Base-by-base conservation (phyloP, 2,329 filamentous ascomycete species). In the Neopestalotiopsis sp. region DNA sequence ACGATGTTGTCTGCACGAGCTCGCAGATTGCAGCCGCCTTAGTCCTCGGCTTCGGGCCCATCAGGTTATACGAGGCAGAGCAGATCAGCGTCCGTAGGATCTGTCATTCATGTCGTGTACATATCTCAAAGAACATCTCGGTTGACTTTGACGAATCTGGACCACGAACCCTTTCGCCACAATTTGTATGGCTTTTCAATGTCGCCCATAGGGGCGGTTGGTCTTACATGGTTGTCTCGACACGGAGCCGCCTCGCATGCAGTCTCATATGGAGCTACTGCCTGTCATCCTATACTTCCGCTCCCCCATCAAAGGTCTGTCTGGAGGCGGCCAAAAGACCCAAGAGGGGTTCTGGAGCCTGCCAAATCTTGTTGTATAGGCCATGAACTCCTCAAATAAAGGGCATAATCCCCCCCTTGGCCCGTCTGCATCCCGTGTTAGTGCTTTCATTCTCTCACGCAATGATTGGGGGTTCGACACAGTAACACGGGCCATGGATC, bases 201-300 rank as follows among this genome's bases (percentile, higher is more conserved):
- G 14, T 20, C 45, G 45, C 45, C 45, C 45, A 20, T 7, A 53
- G 20, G 20, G 45, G 45, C 45, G 45, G 34, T 38, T 38, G 34
- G 45, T 53, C 45, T 53, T 53, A 53, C 45, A 53, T 53, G 45
- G 45, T 24, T 53, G 45, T 17, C 45, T 53, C 45, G 45, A 53
- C n/a, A 17, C 45, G n/a, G 45, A 53, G 45, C 45, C n/a, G 45
- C 45, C n/a, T 53, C 20, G 20, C 45, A 17, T 53, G 45, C 45
- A 53, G 45, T 53, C 45, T 24, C 45, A 53, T 53, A 53, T n/a
- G 45, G 45, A n/a, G 45, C 45, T 53, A 53, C 45, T 53, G 45
- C 45, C 45, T 53, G 45, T 53, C 45, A 53, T 53, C 20, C 45
- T 20, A 20, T 53, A 17, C 45, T n/a, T 7, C 45, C 45, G 20